Conservation (phyloP, 805 yeast species). For the Starmerella ratchasimensis region DNA sequence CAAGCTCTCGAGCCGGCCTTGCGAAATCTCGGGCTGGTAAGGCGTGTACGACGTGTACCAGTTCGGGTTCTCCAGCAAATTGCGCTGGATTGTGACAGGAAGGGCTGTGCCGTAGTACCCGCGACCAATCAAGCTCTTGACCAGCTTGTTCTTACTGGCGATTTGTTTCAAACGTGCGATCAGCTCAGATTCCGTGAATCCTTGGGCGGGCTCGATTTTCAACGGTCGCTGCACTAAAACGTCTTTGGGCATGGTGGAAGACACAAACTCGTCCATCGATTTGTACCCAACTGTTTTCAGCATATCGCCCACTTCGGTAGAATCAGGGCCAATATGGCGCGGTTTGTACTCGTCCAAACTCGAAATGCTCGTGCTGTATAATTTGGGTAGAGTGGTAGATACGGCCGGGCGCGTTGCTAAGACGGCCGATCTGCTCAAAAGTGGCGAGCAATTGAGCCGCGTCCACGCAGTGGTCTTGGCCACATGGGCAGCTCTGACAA, state of each 20-base stretch:
- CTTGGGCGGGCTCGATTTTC: conserved; percentile 51
- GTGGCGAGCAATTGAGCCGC: too few species aligned
- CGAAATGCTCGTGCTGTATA: too few species aligned
- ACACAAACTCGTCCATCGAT: conserved; percentile 57
- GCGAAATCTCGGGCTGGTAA: conserved; percentile 95
- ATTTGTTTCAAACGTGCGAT: conserved; percentile 49
- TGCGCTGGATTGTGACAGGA: conserved; percentile 89
- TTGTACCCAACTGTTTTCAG: conserved; percentile 47
- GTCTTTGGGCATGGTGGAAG: conserved; percentile 61
- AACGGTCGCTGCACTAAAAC: conserved; percentile 59
- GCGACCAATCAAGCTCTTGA: conserved; percentile 73
- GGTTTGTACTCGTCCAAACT: conserved; percentile 62
- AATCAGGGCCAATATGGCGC: conserved; percentile 76
- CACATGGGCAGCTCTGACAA: too few species aligned
- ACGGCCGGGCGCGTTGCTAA: too few species aligned
- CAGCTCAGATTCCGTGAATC: conserved; percentile 74
- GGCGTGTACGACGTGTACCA: conserved; percentile 99
- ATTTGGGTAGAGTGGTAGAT: too few species aligned
- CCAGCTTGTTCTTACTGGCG: conserved; percentile 62
- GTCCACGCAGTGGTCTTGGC: too few species aligned
- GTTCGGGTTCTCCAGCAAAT: conserved; percentile 82
- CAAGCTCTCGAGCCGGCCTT: conserved; percentile 84
- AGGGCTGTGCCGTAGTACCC: conserved; percentile 85
- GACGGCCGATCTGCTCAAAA: too few species aligned
- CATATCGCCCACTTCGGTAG: conserved; percentile 50